These are phyloP conservation scores for Aspergillus terreus DNA, from an alignment of 2,329 filamentous ascomycete species.

Conservation along the genomic window DNA sequence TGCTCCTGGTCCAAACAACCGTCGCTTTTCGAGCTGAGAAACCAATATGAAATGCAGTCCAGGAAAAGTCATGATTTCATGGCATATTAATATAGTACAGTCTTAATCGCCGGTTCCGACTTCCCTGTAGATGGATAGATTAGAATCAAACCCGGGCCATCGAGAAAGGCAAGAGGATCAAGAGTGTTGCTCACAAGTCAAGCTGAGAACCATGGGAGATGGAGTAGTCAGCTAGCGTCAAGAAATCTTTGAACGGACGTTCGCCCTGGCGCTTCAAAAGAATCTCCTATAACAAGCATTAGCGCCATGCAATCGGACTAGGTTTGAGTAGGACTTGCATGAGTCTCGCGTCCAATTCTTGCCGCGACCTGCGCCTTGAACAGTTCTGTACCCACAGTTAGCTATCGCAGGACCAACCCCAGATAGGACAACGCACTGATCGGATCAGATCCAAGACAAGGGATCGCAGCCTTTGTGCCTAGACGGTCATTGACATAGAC, in stretches of 20 bases:
- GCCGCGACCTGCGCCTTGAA: slow-evolving; percentile 92
- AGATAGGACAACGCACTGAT: slow-evolving; percentile 50
- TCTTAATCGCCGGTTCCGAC: slow-evolving; percentile 46
- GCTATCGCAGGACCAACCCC: not conserved
- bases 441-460: slow-evolving; percentile 78
- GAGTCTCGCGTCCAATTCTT: slow-evolving; percentile 69
- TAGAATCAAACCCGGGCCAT: slow-evolving; percentile 14
- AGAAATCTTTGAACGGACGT: slow-evolving; percentile 85
- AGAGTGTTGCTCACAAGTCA: slow-evolving; percentile 38
- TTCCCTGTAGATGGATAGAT: slow-evolving; percentile 32
- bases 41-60: not conserved
- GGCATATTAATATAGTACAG: slow-evolving; percentile 1
- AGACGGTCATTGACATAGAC: slow-evolving; percentile 93
- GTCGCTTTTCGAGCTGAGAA: not conserved
- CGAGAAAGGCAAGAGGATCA: not conserved
- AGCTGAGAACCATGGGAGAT: slow-evolving; percentile 77
- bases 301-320: not conserved
- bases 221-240: slow-evolving; percentile 89
- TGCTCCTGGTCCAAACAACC: slow-evolving; percentile 1
- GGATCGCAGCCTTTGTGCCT: slow-evolving; percentile 91
- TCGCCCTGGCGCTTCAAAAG: slow-evolving; percentile 88
- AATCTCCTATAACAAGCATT: slow-evolving; percentile 58
- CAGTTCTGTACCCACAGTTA: slow-evolving; percentile 46
- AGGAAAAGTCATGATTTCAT: not conserved
- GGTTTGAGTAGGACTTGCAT: slow-evolving; percentile 46